A percentile compares a stretch with the other conserved stretches of the same genome.
Conservation (phyloP, 257 asterid genomes). For the Asclepias syriaca region DNA sequence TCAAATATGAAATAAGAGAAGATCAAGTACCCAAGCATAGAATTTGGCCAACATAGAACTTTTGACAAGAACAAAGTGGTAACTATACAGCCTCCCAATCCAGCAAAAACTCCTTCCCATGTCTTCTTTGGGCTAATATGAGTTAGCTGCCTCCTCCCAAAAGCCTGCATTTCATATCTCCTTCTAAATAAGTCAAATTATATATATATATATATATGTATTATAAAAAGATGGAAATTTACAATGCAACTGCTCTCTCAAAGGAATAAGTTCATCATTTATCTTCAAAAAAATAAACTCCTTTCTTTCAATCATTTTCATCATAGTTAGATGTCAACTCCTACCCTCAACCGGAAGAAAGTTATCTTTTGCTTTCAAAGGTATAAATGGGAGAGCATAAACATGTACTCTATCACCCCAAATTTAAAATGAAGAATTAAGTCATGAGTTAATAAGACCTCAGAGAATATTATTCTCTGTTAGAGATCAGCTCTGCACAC, state of each 20-base stretch:
- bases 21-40: slow-evolving; percentile 48
- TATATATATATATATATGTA: slow-evolving; percentile 1
- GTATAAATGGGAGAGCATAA: background rate
- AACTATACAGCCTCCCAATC: slow-evolving; percentile 79
- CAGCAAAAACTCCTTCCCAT: slow-evolving; percentile 94
- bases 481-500: background rate
- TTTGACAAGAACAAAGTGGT: slow-evolving; percentile 66
- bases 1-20: background rate
- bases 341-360: slow-evolving; percentile 5
- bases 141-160: slow-evolving; percentile 93
- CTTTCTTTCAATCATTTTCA: background rate
- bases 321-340: slow-evolving; percentile 6
- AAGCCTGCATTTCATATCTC: slow-evolving; percentile 48
- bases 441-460: background rate
- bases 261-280: background rate
- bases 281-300: background rate
- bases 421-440: background rate
- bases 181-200: slow-evolving; percentile 11
- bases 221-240: background rate
- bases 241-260: background rate
- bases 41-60: slow-evolving; percentile 71
- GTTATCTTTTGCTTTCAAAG: background rate
- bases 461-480: background rate
- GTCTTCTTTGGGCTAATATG: slow-evolving; percentile 93
- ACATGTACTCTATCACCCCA: background rate